These are phyloP conservation scores for Xylariaceae sp. DNA, from an alignment of 2,329 filamentous ascomycete species.

Conservation along the genomic window DNA sequence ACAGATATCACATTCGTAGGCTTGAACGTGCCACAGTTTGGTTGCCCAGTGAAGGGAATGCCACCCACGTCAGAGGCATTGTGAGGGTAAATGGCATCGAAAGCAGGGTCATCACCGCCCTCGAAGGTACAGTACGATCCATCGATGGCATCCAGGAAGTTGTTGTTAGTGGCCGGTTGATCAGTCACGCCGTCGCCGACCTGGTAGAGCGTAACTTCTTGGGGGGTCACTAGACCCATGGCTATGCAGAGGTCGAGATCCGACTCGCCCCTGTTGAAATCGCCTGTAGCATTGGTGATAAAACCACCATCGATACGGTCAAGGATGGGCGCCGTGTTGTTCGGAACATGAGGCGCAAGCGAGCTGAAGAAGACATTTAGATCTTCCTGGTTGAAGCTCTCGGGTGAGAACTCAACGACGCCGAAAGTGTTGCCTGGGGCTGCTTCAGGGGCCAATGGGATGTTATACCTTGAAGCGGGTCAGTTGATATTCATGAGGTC, in stretches of 20 bases:
- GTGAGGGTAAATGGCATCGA: slow-evolving; percentile 23
- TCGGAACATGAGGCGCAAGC: slow-evolving; percentile 22
- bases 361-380: slow-evolving; percentile 4
- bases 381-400: slow-evolving; percentile 1
- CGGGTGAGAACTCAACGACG: background rate
- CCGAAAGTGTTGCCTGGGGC: slow-evolving; percentile 2
- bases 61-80: slow-evolving; percentile 8
- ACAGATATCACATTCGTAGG: slow-evolving; percentile 22
- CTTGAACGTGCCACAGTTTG: slow-evolving; percentile 21
- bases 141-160: slow-evolving; percentile 23
- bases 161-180: slow-evolving; percentile 27
- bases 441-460: background rate
- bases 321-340: slow-evolving; percentile 34
- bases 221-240: slow-evolving; percentile 24
- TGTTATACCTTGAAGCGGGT: background rate
- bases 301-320: slow-evolving; percentile 35
- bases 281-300: slow-evolving; percentile 24
- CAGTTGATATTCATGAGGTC: too few species aligned
- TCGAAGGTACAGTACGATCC: slow-evolving; percentile 26
- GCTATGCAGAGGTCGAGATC: slow-evolving; percentile 23
- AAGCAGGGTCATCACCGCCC: slow-evolving; percentile 19
- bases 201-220: slow-evolving; percentile 23
- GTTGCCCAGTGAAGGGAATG: slow-evolving; percentile 15
- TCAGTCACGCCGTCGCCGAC: slow-evolving; percentile 21
- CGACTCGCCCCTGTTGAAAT: slow-evolving; percentile 24